These are phyloP conservation scores for Arabidopsis hybrid DNA, from an alignment of 441 rosid species.

Conservation along the genomic window DNA sequence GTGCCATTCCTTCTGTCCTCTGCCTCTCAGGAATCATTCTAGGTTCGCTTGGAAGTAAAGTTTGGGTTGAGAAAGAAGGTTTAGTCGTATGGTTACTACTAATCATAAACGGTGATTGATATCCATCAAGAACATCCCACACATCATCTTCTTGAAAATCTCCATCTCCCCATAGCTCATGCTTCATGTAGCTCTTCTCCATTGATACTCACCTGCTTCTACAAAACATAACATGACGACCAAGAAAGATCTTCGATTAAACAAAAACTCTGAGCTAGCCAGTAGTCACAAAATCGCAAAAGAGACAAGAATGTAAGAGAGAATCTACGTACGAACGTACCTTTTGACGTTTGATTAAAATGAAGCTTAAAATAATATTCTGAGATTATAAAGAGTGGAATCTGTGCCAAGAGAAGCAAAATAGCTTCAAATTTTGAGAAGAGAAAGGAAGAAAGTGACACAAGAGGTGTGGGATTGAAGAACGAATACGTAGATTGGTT, in stretches of 20 bases:
- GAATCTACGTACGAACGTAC: slow-evolving; percentile 14
- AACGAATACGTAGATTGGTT: slow-evolving; percentile 32
- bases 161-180: slow-evolving; percentile 56
- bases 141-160: slow-evolving; percentile 84
- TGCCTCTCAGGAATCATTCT: slow-evolving; percentile 64
- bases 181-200: slow-evolving; percentile 47
- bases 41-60: slow-evolving; percentile 44
- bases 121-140: slow-evolving; percentile 67
- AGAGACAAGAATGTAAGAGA: slow-evolving; percentile 27
- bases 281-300: slow-evolving; percentile 21
- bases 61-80: slow-evolving; percentile 44
- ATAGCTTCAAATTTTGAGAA: slow-evolving; percentile 14
- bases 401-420: slow-evolving; percentile 12
- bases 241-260: not conserved
- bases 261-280: not conserved
- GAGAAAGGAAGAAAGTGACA: slow-evolving; percentile 38
- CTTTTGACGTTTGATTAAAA: slow-evolving; percentile 39
- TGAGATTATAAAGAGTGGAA: slow-evolving; percentile 11
- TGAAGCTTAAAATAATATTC: not conserved
- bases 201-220: slow-evolving; percentile 22
- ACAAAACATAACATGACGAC: slow-evolving; percentile 14
- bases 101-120: slow-evolving; percentile 32
- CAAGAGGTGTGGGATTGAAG: slow-evolving; percentile 41
- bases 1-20: slow-evolving; percentile 31
- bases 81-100: slow-evolving; percentile 42